Percentiles rank a stretch among this genome's conserved stretches.
phyloP scores from a whole-genome alignment of 2,329 filamentous ascomycete genomes.

The Apiospora koreana region DNA sequence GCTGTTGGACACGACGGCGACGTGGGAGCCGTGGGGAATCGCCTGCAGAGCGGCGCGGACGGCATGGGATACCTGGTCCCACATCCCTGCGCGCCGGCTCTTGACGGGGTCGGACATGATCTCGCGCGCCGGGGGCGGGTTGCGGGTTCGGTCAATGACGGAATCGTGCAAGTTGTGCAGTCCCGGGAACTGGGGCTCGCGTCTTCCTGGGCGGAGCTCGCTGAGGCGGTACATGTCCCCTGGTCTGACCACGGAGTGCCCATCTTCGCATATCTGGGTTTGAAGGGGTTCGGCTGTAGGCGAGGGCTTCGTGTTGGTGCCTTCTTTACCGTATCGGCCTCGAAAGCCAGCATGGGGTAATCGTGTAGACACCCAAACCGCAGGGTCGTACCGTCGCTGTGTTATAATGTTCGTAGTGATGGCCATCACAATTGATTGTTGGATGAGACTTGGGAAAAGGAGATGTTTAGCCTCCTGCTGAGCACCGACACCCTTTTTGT shows the following conservation, averaged over 20 bases:
- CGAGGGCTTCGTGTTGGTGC: neutral
- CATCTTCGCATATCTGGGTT: neutral
- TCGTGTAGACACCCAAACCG: neutral
- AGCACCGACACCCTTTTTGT: too few species aligned
- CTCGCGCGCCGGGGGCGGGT: neutral
- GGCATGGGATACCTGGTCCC: conserved; percentile 2
- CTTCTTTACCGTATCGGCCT: neutral
- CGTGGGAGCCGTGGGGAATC: conserved; percentile 14
- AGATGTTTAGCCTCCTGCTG: too few species aligned
- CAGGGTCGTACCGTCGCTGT: neutral
- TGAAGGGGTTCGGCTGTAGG: neutral
- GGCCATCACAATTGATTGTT: neutral
- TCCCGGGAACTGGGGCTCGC: conserved; percentile 13
- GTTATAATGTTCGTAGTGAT: neutral
- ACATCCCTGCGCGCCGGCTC: neutral
- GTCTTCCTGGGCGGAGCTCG: conserved; percentile 10
- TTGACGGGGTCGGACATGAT: neutral
- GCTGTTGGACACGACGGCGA: conserved; percentile 16
- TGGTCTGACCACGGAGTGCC: neutral
- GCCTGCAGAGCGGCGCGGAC: conserved; percentile 10
- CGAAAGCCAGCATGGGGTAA: neutral
- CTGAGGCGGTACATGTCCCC: conserved; percentile 15
- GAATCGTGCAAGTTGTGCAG: conserved; percentile 13
- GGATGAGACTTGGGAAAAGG: too few species aligned
- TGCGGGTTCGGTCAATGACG: neutral